A percentile compares a stretch with the other conserved stretches of the same genome.
These are phyloP conservation scores for Medicago arabica DNA, from an alignment of 306 rosid genomes.

Conservation along the genomic window DNA sequence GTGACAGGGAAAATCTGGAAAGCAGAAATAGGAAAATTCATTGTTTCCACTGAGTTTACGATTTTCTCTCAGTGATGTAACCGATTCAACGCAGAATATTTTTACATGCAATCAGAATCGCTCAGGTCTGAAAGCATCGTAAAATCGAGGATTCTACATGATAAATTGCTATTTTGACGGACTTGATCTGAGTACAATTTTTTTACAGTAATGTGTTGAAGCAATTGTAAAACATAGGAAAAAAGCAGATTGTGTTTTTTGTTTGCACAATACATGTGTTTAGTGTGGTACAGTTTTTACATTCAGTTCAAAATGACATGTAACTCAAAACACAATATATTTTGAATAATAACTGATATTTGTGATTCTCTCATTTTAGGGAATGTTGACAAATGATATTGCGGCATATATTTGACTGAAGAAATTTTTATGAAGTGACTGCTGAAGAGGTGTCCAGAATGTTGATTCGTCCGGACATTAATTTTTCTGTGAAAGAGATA, in stretches of 20 bases:
- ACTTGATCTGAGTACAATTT: background rate
- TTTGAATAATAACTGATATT: conserved; percentile 29
- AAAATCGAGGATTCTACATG: background rate
- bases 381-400: conserved; percentile 32
- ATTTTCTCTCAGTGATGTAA: no score
- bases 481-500: conserved; percentile 41
- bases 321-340: background rate
- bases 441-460: conserved; percentile 60
- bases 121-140: background rate
- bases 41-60: background rate
- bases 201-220: background rate
- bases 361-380: conserved; percentile 46
- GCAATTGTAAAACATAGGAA: background rate
- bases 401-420: conserved; percentile 33
- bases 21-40: background rate
- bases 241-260: background rate
- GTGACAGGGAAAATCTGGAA: background rate
- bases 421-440: conserved; percentile 34
- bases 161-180: background rate
- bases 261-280: conserved; percentile 19
- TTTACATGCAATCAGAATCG: background rate
- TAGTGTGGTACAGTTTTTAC: conserved; percentile 13
- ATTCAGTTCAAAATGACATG: conserved; percentile 21
- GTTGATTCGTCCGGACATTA: conserved; percentile 53
- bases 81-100: background rate